Percentiles rank a stretch among this genome's conserved stretches.
Evolutionary conservation across 2,329 filamentous ascomycete species (phyloP).

Genomic region (Rugonectria rugulosa): DNA sequence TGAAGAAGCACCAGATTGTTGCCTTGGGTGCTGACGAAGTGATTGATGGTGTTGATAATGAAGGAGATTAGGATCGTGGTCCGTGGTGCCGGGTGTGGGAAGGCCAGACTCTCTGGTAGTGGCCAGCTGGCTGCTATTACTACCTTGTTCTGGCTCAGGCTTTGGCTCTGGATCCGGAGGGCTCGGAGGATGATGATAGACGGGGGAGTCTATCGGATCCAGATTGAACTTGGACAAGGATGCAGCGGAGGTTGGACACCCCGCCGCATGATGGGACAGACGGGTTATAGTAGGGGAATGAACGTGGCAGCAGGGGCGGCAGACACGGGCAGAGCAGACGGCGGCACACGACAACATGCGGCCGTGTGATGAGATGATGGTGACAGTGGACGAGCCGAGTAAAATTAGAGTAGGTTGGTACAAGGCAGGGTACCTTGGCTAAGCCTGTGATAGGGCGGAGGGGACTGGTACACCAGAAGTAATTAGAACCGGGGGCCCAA

Average conservation of each 20-base stretch:
- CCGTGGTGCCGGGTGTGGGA: conserved; percentile 7
- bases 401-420: too few species aligned
- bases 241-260: conserved; percentile 64
- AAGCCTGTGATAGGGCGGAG: not conserved
- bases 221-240: conserved; percentile 57
- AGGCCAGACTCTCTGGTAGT: not conserved
- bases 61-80: conserved; percentile 25
- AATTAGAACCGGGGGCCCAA: not conserved
- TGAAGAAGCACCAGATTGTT: not conserved
- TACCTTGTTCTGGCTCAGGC: too few species aligned
- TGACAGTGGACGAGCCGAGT: conserved; percentile 2
- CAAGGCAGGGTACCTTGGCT: not conserved
- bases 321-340: not conserved
- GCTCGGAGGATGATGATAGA: conserved; percentile 29
- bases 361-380: conserved; percentile 30
- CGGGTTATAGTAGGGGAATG: conserved; percentile 32
- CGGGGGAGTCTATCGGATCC: conserved; percentile 60
- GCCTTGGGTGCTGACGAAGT: conserved; percentile 6
- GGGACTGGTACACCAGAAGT: not conserved
- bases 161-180: conserved; percentile 35
- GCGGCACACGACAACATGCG: conserved; percentile 20
- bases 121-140: conserved; percentile 15
- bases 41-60: conserved; percentile 22
- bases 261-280: conserved; percentile 60
- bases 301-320: conserved; percentile 17